Base-by-base conservation (phyloP, 1,284 basidiomycete species). In the Athelia sp. region DNA sequence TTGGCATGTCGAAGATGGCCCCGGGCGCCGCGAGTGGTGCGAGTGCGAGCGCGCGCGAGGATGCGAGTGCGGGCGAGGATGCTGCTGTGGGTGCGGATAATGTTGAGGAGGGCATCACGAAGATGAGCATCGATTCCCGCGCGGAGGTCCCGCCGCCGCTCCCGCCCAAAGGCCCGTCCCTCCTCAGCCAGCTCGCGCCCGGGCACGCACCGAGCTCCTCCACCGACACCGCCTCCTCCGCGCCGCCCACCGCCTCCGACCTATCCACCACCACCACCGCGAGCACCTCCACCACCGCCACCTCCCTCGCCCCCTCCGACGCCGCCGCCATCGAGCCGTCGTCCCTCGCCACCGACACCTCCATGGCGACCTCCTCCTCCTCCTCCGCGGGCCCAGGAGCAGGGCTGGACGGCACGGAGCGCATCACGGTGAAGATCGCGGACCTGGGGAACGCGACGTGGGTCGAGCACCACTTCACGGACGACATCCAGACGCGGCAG, bases 401-500 rank as follows among this genome's bases (percentile, higher is more conserved):
- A 34, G n/a, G 54, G 13, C 49, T 62, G 8, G 68, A 71, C 46
- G 56, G 61, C n/a, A 48, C 54, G 43, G 94, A 98, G 67, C 84
- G 87, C 62, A 97, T 99, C 56, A 98, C 95, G 3, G 97, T 99
- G 55, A 98, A 99, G 78, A 98, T 99, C 64, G 96, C 96, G 29
- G 97, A 99, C 75, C 71, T 99, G 49, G 96, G 94, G 18, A 97
- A 98, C 66, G 85, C 86, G 13, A 88, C 85, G 2, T 95, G 90
- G 90, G 81, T 82, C 22, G 90, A 95, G 61, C 89, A 95, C 53
- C 93, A 96, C 62, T 95, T 95, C 55, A 96, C 93, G 43, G 92
- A 96, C 67, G 93, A 95, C 61, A 96, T 96, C 56, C 96, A 99
- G 72, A 99, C 97, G 35, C 75, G 96, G 54, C 96, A 98, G 64